phyloP scores from a whole-genome alignment of 139 green algal genomes.

The Chlorella sorokiniana region DNA sequence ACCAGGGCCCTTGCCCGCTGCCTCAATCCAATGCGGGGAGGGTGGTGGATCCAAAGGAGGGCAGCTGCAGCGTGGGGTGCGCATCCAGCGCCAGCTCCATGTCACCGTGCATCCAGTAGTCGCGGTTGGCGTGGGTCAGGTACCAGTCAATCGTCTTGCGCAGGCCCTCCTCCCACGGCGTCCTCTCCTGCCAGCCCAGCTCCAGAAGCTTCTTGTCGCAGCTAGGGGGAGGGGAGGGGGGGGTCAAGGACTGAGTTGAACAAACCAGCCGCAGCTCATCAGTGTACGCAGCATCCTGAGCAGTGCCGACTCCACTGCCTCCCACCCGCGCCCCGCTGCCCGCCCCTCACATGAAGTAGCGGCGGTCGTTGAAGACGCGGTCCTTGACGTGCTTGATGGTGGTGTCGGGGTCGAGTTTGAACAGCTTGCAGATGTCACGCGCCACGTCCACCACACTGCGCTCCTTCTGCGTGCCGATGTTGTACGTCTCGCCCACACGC shows the following conservation, averaged over 20 bases:
- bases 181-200: constrained; percentile 91
- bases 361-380: constrained; percentile 87
- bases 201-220: constrained; percentile 88
- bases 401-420: constrained; percentile 59
- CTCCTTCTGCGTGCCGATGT: constrained; percentile 97
- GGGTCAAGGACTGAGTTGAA: too few species aligned
- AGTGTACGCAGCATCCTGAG: too few species aligned
- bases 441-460: constrained; percentile 90
- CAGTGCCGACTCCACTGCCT: too few species aligned
- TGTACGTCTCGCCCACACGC: constrained; percentile 88
- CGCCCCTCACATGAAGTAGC: constrained; percentile 44
- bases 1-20: too few species aligned
- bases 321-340: too few species aligned
- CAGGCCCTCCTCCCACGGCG: constrained; percentile 91
- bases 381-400: constrained; percentile 70
- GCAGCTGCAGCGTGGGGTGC: constrained; percentile 59
- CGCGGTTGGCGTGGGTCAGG: constrained; percentile 52
- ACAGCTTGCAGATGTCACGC: constrained; percentile 62
- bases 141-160: constrained; percentile 93
- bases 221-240: too few species aligned
- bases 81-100: constrained; percentile 75
- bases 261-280: too few species aligned
- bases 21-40: too few species aligned
- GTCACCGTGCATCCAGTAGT: constrained; percentile 83
- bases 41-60: constrained; percentile 15